Base-by-base conservation (phyloP, 345 rosid species). In the Eucalyptus lansdowneana region DNA sequence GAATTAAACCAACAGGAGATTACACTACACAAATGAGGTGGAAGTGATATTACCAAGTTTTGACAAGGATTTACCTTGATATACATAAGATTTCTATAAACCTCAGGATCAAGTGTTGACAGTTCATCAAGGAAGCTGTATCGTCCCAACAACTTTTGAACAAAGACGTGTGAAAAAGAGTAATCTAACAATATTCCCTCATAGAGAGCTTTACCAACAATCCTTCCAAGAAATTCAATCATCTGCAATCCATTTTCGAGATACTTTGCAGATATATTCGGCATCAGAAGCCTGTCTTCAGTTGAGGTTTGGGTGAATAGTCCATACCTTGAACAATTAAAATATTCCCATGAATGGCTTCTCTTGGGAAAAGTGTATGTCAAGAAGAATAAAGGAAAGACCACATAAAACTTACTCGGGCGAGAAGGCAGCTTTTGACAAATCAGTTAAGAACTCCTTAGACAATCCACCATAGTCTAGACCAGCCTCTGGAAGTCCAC, bases 401-500 rank as follows among this genome's bases (percentile, higher is more conserved):
- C 37, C 58, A 50, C 40, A 83, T 87, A 88, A 90, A 91, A 94
- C 98, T 93, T 96, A 97, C 99, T 97, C 98, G 3, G 99, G 95
- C 80, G 98, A 93, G 93, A 97, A 97, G 89, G 97, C 97, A 87
- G 97, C 92, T 92, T 97, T 97, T 89, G 99, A 96, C 90, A 97
- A 94, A 92, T 97, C 99, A 89, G 99, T 97, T 90, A 97, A 88
- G 92, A 97, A 97, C 94, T 97, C 99, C 91, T 97, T 97, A 37
- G 99, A 97, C 90, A 97, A 93, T 88, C 99, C 99, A 89, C 99
- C 99, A 92, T 96, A 97, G 93, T 97, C 99, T 90, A 97, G 94
- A 91, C 99, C 99, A 88, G 99, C 99, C 94, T 97, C 99, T 67
- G 97, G 98, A 93, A 97, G 97, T 92, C 99, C 99, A 93, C 94